Conservation (phyloP, 495 filamentous ascomycete genomes). For the Clohesyomyces aquaticus region DNA sequence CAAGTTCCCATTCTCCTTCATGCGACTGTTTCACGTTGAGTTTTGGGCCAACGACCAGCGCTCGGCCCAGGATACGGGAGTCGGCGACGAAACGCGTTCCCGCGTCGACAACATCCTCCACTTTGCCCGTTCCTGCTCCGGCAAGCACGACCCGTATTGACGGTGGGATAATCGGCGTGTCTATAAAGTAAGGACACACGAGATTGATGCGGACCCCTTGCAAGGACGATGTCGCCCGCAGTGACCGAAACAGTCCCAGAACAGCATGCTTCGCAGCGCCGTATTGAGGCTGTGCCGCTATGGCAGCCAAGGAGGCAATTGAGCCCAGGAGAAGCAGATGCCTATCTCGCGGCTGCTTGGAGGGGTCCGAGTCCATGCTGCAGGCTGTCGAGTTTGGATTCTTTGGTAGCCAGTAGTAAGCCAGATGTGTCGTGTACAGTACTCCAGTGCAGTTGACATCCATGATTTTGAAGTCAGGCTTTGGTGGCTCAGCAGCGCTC, state of each 20-base stretch:
- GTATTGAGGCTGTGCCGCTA: conserved; percentile 59
- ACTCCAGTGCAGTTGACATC: conserved; percentile 67
- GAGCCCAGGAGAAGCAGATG: conserved; percentile 60
- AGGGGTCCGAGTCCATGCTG: conserved; percentile 34
- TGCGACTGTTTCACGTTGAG: conserved; percentile 47
- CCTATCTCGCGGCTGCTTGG: conserved; percentile 48
- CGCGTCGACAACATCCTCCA: conserved; percentile 62
- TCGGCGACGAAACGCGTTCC: conserved; percentile 54
- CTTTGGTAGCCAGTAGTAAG: conserved; percentile 58
- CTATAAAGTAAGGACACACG: conserved; percentile 68
- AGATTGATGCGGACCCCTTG: conserved; percentile 63
- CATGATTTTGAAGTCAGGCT: conserved; percentile 58
- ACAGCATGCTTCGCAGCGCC: conserved; percentile 66
- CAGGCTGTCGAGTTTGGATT: conserved; percentile 44
- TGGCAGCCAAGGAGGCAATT: conserved; percentile 55
- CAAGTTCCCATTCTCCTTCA: conserved; percentile 48
- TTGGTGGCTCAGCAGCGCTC: conserved; percentile 52
- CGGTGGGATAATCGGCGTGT: conserved; percentile 58
- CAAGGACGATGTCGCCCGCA: conserved; percentile 54
- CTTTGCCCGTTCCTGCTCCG: conserved; percentile 54
- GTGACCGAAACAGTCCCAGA: conserved; percentile 62
- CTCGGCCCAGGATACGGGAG: conserved; percentile 55
- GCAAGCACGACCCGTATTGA: conserved; percentile 55
- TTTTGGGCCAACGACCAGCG: conserved; percentile 60
- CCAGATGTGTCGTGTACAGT: conserved; percentile 67